Conservation (phyloP, 306 rosid species). For the Medicago ruthenica region DNA sequence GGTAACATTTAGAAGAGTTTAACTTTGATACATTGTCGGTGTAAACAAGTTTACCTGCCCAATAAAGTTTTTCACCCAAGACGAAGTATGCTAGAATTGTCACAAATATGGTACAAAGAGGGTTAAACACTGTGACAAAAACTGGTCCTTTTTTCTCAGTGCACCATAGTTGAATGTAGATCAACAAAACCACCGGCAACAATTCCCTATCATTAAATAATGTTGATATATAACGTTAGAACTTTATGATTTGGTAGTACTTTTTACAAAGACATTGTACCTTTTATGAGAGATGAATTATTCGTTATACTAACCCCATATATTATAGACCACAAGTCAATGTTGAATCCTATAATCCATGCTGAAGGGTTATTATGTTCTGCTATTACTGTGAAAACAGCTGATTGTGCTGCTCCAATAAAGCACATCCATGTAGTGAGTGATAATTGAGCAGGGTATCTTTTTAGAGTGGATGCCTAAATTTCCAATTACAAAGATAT, state of each 20-base stretch:
- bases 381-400: conserved; percentile 55
- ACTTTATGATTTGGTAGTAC: not conserved
- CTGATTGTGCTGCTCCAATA: conserved; percentile 86
- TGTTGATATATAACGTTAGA: not conserved
- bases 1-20: no score
- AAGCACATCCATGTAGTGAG: conserved; percentile 77
- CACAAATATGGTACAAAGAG: conserved; percentile 66
- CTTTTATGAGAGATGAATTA: no score
- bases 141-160: conserved; percentile 81
- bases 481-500: no score
- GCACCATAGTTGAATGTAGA: conserved; percentile 78
- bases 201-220: conserved; percentile 66
- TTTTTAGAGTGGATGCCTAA: conserved; percentile 75
- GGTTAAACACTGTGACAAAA: conserved; percentile 78
- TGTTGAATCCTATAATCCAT: conserved; percentile 70
- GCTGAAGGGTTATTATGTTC: conserved; percentile 57
- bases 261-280: not conserved
- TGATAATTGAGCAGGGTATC: conserved; percentile 83
- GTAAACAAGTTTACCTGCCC: conserved; percentile 59
- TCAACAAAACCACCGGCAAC: conserved; percentile 56
- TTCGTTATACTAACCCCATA: conserved; percentile 61
- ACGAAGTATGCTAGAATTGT: conserved; percentile 76
- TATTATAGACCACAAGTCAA: conserved; percentile 72
- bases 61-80: conserved; percentile 74
- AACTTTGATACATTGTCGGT: no score